These are phyloP conservation scores for Skeletonema tropicum DNA, from an alignment of 108 stramenopile species.

Conservation along the genomic window DNA sequence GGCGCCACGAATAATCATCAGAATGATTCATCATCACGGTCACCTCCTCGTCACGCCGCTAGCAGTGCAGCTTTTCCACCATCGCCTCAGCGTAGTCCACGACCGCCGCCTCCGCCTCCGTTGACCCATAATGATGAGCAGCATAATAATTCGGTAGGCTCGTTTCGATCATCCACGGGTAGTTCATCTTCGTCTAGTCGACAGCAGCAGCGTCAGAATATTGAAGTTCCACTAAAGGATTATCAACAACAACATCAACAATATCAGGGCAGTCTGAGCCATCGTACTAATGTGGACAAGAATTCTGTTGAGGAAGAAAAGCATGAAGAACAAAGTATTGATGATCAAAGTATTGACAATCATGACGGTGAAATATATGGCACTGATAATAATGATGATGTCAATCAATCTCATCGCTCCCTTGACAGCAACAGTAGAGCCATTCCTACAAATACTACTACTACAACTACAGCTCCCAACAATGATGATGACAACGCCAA, in stretches of 20 bases:
- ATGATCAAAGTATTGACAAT: too few species aligned
- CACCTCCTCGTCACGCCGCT: neutral
- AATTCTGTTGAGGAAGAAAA: too few species aligned
- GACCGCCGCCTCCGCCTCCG: neutral
- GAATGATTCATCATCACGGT: too few species aligned
- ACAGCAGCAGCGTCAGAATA: neutral
- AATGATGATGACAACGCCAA: neutral
- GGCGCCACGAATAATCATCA: neutral
- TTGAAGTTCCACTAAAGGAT: too few species aligned
- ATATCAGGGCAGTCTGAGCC: too few species aligned
- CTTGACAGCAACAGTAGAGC: neutral
- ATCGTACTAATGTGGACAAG: too few species aligned
- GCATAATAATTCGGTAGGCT: neutral
- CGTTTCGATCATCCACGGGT: neutral
- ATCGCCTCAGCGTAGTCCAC: neutral
- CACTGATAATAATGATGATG: too few species aligned
- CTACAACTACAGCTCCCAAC: neutral
- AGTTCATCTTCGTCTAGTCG: neutral
- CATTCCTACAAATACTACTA: neutral
- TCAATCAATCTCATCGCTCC: too few species aligned
- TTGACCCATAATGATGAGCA: neutral
- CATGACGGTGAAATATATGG: too few species aligned
- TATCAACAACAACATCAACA: too few species aligned
- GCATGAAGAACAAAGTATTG: too few species aligned
- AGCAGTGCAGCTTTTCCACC: neutral